Evolutionary conservation across 257 asterid genomes (phyloP).

Genomic region (Fraxinus cuspidata): DNA sequence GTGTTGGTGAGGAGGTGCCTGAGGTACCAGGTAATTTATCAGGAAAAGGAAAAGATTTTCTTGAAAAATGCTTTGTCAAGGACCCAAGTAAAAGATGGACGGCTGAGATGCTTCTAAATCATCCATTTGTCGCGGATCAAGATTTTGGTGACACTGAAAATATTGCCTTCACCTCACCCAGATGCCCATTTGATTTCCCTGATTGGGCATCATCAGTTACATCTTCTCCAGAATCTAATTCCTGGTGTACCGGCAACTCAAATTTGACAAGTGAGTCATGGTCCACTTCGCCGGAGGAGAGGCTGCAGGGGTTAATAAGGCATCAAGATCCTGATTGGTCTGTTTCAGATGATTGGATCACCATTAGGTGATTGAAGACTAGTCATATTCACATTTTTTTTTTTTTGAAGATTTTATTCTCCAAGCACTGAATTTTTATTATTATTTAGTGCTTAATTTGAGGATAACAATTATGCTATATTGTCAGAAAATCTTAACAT

Average conservation of each 20-base stretch:
- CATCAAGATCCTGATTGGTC: conserved; percentile 50
- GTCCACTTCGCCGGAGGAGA: conserved; percentile 38
- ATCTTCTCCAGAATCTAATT: conserved; percentile 29
- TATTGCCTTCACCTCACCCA: conserved; percentile 46
- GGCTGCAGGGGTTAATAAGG: conserved; percentile 40
- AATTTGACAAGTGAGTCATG: conserved; percentile 15
- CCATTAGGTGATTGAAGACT: conserved; percentile 50
- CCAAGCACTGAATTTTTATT: conserved; percentile 5
- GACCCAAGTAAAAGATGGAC: conserved; percentile 63
- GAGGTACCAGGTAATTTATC: background rate
- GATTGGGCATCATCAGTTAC: conserved; percentile 55
- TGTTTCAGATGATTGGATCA: conserved; percentile 63
- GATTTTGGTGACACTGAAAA: conserved; percentile 12
- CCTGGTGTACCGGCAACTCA: conserved; percentile 26
- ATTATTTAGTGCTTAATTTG: background rate
- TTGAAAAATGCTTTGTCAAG: conserved; percentile 1
- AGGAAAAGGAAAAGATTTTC: background rate
- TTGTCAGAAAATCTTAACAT: too few relatives aligned
- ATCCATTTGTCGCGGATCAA: conserved; percentile 53
- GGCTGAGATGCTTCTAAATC: conserved; percentile 87
- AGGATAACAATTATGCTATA: too few relatives aligned
- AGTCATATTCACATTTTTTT: conserved; percentile 21
- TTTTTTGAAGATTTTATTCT: conserved; percentile 16
- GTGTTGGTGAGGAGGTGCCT: conserved; percentile 10
- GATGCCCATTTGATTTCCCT: conserved; percentile 71